Evolutionary conservation across 768 basidiomycete species (phyloP), one percentile per base, ranked within the genome.

Genomic region (Cystoderma amianthinum): DNA sequence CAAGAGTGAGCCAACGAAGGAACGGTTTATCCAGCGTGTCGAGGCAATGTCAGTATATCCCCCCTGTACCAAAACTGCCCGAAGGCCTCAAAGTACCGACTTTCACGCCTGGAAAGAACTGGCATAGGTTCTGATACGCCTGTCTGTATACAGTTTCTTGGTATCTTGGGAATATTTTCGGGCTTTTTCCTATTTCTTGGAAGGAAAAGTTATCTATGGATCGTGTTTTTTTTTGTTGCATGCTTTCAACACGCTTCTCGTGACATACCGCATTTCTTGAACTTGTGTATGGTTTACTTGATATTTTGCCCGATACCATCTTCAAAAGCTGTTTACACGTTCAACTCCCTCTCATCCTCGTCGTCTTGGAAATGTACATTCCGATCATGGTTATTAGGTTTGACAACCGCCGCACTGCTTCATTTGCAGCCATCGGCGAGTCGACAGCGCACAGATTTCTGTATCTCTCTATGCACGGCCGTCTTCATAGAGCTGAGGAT

Each of bases 1-100:
- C 22, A 67, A 68, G 57, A 80, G 78, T 47, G 69, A 65, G 49
- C 57, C 64, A 48, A 64, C 68, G 38, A 58, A 78, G 43, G 67
- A 68, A 23, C 54, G 70, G 49, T 73, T 82, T 47, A 61, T 80
- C 38, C 51, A 61, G 44, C 59, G 71, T 22, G 74, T 82, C 12
- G 74, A 72, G 52, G 69, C 60, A 39, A 72, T 80, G 72, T n/a
- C 34, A 43, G 44, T 34, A 39, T 32, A 49, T 68, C 12, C 72
- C 72, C 23, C 72, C 72, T 22, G 70, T 76, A 23, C 74, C 72
- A 6, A 62, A 58, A 49, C 44, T 72, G 24, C 67, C 68, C 22
- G 57, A 61, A 19, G 59, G 51, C 17, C 59, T 60, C 43, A 51
- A 43, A 32, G 44, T 25, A 24, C 38, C 24, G 36, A 42, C 17